Evolutionary conservation across 164 flowering plant genomes (phyloP), one percentile per base, ranked within the genome.

Genomic region (Vitis rotundifolia): DNA sequence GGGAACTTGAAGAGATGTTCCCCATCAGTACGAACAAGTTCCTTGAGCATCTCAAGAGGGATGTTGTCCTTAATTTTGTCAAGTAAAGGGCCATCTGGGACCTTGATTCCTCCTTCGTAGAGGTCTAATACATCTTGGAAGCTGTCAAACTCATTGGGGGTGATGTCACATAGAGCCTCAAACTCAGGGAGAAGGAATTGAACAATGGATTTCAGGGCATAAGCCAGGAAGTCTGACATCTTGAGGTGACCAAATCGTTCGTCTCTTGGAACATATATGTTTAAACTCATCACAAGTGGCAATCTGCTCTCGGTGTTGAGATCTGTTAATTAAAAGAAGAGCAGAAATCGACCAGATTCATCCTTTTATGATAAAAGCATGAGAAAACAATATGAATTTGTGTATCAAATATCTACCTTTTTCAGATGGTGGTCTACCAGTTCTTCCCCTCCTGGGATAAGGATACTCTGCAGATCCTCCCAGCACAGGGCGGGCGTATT

Each of bases 391-490:
- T 37, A 37, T 37, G 44, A 5, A 37, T 37, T 37, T 37, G 8
- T 37, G 44, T 5, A 37, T 37, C 44, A 66, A 44, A 58, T 5
- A 31, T 50, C 52, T 56, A 87, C 97, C 97, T 76, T 74, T 62
- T 13, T 76, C 61, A 15, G 86, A 56, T 31, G 87, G 86, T 64
- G 87, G 76, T 28, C 94, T 74, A 7, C 97, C 90, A 0, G 98
- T 92, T 81, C 94, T 82, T 61, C 91, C 89, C 47, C 98, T 75
- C 1, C 97, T 86, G 29, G 97, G 98, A 61, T 94, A 94, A 22
- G 97, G 98, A 62, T 77, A 80, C 19, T 81, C 67, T 0, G 61
- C n/a, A 1, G 97, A 82, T 37, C 98, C 98, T 51, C 98, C 98
- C n/a, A 89, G 88, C 57, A 86, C 74, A 0, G 89, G 97, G 10